These are phyloP conservation scores for Pelargonium australe DNA, from an alignment of 441 rosid species.

Conservation along the genomic window DNA sequence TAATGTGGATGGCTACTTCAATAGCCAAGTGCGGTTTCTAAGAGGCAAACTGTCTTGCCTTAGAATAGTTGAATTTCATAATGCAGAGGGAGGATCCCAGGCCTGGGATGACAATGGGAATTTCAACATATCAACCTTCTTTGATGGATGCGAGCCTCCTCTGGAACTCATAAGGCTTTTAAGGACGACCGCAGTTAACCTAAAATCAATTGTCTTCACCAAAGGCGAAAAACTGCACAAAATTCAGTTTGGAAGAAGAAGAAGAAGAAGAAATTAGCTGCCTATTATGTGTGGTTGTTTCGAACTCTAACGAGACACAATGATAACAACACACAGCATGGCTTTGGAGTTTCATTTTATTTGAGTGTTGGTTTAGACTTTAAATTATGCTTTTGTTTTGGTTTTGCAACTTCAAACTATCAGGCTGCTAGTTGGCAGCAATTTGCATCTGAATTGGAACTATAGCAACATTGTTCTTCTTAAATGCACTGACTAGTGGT, in stretches of 20 bases:
- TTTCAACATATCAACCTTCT: neutral
- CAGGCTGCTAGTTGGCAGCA: neutral
- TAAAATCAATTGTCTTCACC: neutral
- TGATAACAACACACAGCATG: neutral
- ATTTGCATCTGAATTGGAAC: neutral
- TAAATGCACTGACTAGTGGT: too few species aligned
- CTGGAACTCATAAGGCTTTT: neutral
- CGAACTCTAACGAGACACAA: neutral
- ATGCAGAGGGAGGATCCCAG: neutral
- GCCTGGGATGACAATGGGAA: neutral
- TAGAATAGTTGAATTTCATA: neutral
- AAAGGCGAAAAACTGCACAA: neutral
- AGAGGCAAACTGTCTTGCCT: neutral
- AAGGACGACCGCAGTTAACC: neutral
- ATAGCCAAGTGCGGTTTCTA: neutral
- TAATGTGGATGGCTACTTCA: neutral
- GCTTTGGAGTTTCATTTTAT: neutral
- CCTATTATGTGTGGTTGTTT: neutral
- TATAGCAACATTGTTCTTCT: too few species aligned
- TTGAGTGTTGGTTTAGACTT: neutral
- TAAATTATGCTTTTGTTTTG: neutral
- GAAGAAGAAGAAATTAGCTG: too few species aligned
- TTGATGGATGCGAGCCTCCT: neutral
- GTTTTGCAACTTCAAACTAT: neutral
- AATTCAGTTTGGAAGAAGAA: neutral